Percentiles rank a stretch among this genome's conserved stretches.
These are phyloP conservation scores for Verticillium nonalfalfae DNA, from an alignment of 2,329 filamentous ascomycete genomes.

Conservation along the genomic window DNA sequence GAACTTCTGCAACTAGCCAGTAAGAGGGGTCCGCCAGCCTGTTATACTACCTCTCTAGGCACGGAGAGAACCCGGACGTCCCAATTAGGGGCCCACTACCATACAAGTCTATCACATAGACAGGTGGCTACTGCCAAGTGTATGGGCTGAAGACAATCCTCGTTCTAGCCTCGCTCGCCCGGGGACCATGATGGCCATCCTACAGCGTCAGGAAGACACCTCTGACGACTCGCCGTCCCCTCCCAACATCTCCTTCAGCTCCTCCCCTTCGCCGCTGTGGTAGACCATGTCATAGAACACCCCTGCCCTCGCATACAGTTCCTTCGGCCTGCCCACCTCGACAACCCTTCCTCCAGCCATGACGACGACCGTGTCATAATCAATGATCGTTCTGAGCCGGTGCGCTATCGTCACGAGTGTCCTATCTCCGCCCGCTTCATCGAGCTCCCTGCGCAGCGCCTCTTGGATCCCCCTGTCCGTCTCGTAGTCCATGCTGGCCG, in stretches of 20 bases:
- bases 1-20: neutral
- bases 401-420: constrained; percentile 55
- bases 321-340: constrained; percentile 43
- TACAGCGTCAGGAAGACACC: neutral
- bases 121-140: neutral
- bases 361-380: constrained; percentile 53
- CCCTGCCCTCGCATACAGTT: constrained; percentile 36
- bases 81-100: neutral
- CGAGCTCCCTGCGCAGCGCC: constrained; percentile 44
- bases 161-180: neutral
- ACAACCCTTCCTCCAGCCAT: constrained; percentile 47
- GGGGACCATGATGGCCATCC: neutral
- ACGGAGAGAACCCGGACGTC: neutral
- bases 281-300: constrained; percentile 49
- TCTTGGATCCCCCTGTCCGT: constrained; percentile 49
- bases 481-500: constrained; percentile 53
- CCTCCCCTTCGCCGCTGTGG: constrained; percentile 46
- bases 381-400: constrained; percentile 50
- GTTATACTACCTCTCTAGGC: neutral
- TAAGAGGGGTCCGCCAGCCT: neutral
- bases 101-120: neutral
- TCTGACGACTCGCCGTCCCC: neutral
- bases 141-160: neutral
- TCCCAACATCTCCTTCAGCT: constrained; percentile 30
- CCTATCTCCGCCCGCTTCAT: constrained; percentile 32